Conservation (phyloP, 2,329 filamentous ascomycete species). For the Fusarium concolor region DNA sequence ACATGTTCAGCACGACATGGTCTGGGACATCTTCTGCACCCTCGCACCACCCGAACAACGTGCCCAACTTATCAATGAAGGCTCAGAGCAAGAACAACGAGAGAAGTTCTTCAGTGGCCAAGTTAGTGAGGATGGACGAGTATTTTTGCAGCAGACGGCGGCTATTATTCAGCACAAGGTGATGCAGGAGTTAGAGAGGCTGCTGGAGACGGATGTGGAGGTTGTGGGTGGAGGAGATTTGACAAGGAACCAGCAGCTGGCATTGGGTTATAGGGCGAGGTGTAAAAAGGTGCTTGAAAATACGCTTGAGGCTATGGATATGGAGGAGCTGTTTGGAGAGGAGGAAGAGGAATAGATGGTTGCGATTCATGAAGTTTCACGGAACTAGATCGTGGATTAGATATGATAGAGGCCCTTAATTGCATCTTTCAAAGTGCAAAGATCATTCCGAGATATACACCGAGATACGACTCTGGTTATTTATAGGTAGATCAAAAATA, state of each 20-base stretch:
- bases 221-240: slow-evolving; percentile 55
- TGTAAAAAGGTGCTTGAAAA: slow-evolving; percentile 61
- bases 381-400: neutral
- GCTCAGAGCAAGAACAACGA: slow-evolving; percentile 44
- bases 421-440: neutral
- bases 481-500: neutral
- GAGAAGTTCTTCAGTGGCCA: slow-evolving; percentile 49
- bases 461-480: neutral
- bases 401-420: neutral
- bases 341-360: slow-evolving; percentile 27
- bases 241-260: slow-evolving; percentile 61
- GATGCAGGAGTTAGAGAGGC: slow-evolving; percentile 56
- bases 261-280: slow-evolving; percentile 60
- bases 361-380: too few relatives aligned
- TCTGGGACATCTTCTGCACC: slow-evolving; percentile 61
- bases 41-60: slow-evolving; percentile 52
- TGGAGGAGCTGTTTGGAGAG: slow-evolving; percentile 47
- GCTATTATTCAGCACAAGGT: slow-evolving; percentile 59
- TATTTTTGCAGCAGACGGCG: slow-evolving; percentile 51
- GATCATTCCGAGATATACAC: neutral
- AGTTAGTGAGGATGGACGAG: slow-evolving; percentile 45
- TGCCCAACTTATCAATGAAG: slow-evolving; percentile 46
- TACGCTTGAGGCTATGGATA: slow-evolving; percentile 55
- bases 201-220: slow-evolving; percentile 61
- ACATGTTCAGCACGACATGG: slow-evolving; percentile 65